Evolutionary conservation across 768 basidiomycete species (phyloP).

Genomic region (Clitopilus passeckerianus): DNA sequence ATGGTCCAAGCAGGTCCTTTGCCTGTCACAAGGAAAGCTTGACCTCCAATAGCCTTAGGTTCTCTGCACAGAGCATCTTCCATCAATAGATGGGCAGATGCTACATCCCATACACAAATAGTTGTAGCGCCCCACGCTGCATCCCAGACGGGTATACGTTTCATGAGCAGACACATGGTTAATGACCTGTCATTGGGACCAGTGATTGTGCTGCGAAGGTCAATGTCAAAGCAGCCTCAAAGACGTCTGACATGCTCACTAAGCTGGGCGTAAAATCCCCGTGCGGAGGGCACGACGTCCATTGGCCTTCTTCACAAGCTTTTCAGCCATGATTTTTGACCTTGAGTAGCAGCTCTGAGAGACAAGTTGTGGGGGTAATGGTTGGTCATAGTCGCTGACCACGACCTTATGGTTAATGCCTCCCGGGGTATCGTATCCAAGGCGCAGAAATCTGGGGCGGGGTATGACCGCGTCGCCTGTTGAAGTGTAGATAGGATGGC

Average conservation of each 20-base stretch:
- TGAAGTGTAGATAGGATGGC: constrained; percentile 42
- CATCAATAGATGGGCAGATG: constrained; percentile 25
- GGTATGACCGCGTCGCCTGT: constrained; percentile 38
- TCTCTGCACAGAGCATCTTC: constrained; percentile 22
- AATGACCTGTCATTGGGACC: constrained; percentile 27
- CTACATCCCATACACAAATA: constrained; percentile 30
- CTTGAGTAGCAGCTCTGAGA: constrained; percentile 45
- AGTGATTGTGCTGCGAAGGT: constrained; percentile 20
- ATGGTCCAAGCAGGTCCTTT: constrained; percentile 25
- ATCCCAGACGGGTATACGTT: constrained; percentile 25
- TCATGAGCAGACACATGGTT: constrained; percentile 24
- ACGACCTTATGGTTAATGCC: constrained; percentile 6
- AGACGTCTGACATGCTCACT: constrained; percentile 14
- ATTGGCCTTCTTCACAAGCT: constrained; percentile 50
- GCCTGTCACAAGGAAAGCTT: constrained; percentile 28
- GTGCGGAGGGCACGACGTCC: constrained; percentile 39
- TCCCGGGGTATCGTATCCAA: constrained; percentile 15
- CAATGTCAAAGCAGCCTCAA: neutral
- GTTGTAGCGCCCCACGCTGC: constrained; percentile 20
- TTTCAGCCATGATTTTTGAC: constrained; percentile 51
- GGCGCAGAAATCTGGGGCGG: constrained; percentile 26
- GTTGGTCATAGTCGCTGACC: constrained; percentile 46
- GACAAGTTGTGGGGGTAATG: constrained; percentile 28
- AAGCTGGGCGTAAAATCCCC: constrained; percentile 27
- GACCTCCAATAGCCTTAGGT: constrained; percentile 19